Percentiles rank a stretch among this genome's conserved stretches.
phyloP scores from a whole-genome alignment of 805 yeast species.

The Metschnikowia arizonensis region DNA sequence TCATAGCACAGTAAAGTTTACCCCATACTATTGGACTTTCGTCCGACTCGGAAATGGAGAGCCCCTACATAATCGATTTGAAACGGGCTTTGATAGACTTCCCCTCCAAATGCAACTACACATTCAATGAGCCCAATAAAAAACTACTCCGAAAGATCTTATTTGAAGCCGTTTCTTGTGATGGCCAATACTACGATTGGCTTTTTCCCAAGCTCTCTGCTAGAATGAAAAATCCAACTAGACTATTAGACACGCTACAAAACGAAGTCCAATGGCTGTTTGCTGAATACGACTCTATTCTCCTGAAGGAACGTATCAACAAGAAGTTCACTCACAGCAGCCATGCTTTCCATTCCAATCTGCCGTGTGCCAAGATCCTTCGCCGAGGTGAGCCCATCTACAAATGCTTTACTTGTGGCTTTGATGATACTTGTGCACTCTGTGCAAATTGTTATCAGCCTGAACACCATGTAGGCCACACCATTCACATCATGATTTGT shows the following conservation, averaged over 20 bases:
- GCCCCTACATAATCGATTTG: constrained; percentile 7
- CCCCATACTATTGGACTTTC: neutral
- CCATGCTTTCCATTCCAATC: constrained; percentile 49
- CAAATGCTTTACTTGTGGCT: constrained; percentile 70
- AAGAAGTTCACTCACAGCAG: constrained; percentile 23
- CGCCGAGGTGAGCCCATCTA: constrained; percentile 78
- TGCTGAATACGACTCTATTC: constrained; percentile 24
- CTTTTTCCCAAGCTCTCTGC: constrained; percentile 35
- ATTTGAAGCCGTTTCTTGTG: constrained; percentile 39
- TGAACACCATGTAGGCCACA: constrained; percentile 68
- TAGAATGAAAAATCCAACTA: neutral
- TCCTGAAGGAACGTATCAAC: constrained; percentile 14
- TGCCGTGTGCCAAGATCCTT: constrained; percentile 73
- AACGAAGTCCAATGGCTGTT: constrained; percentile 32
- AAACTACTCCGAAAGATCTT: constrained; percentile 40
- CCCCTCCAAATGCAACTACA: constrained; percentile 33
- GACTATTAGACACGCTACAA: constrained; percentile 16
- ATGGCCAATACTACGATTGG: constrained; percentile 36
- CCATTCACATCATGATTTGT: constrained; percentile 59
- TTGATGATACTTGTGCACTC: constrained; percentile 79
- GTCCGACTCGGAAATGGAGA: constrained; percentile 3
- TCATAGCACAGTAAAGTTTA: neutral
- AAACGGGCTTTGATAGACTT: constrained; percentile 35
- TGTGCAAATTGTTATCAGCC: constrained; percentile 74
- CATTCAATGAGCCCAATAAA: constrained; percentile 26